These are phyloP conservation scores for Astrothelium macrocarpum DNA, from an alignment of 495 filamentous ascomycete species.

Conservation along the genomic window DNA sequence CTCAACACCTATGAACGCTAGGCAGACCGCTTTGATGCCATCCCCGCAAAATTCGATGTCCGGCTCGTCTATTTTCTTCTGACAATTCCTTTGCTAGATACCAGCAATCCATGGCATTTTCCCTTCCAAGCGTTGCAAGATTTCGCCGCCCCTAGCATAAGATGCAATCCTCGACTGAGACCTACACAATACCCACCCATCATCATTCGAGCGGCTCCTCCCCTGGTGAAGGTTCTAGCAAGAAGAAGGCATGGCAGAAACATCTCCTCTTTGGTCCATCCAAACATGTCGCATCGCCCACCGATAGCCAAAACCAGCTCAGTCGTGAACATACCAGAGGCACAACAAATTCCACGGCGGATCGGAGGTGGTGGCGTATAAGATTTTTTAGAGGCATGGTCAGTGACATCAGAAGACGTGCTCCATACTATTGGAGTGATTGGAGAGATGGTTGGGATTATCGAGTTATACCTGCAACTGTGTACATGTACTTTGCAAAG, in stretches of 20 bases:
- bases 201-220: not conserved
- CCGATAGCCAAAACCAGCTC: constrained; percentile 7
- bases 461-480: constrained; percentile 32
- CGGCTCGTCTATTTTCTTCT: not conserved
- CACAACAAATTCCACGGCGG: constrained; percentile 2
- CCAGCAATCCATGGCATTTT: not conserved
- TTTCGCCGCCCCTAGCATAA: not conserved
- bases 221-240: not conserved
- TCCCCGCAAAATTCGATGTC: not conserved
- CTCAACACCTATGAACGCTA: not conserved
- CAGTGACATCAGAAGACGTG: constrained; percentile 33
- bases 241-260: constrained; percentile 2
- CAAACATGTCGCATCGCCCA: not conserved
- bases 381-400: constrained; percentile 35
- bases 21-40: not conserved
- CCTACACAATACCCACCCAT: not conserved
- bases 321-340: constrained; percentile 9
- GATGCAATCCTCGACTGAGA: constrained; percentile 1
- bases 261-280: not conserved
- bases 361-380: constrained; percentile 14
- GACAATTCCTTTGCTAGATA: not conserved
- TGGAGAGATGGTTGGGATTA: constrained; percentile 37
- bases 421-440: constrained; percentile 37
- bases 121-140: not conserved
- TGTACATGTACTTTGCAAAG: constrained; percentile 40